phyloP scores from a whole-genome alignment of 805 yeast genomes.

The Kodamaea fukazawae region DNA sequence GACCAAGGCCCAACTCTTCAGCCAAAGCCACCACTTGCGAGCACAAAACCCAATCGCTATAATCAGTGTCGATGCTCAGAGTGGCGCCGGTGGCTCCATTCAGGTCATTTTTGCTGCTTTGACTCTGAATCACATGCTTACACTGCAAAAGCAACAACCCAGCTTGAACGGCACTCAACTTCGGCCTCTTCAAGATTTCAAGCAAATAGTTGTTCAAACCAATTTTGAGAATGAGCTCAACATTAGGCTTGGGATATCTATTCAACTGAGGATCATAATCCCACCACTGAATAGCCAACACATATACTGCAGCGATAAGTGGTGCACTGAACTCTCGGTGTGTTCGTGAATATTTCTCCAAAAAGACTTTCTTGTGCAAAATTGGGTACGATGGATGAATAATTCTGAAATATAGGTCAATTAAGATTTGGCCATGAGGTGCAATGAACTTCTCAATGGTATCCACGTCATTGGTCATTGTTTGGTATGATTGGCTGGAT shows the following conservation, averaged over 20 bases:
- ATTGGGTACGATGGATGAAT: constrained; percentile 93
- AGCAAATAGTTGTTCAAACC: constrained; percentile 68
- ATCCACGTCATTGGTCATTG: constrained; percentile 76
- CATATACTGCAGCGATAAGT: constrained; percentile 83
- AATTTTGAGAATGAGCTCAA: constrained; percentile 42
- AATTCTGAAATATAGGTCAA: constrained; percentile 77
- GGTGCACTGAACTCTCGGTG: constrained; percentile 93
- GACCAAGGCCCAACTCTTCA: constrained; percentile 86
- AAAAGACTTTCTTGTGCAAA: constrained; percentile 82
- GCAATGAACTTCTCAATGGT: constrained; percentile 79
- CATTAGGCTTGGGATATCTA: constrained; percentile 76
- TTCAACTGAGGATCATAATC: constrained; percentile 77
- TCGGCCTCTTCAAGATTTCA: constrained; percentile 81
- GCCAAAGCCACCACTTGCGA: constrained; percentile 85
- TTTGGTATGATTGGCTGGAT: constrained; percentile 62
- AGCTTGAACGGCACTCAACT: constrained; percentile 87
- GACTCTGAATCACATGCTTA: constrained; percentile 35
- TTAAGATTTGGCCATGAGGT: constrained; percentile 85
- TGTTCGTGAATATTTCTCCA: constrained; percentile 87
- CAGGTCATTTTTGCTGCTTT: constrained; percentile 10
- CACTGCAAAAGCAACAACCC: constrained; percentile 76
- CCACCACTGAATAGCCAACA: constrained; percentile 93
- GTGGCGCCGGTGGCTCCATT: constrained; percentile 11
- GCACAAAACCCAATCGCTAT: constrained; percentile 79
- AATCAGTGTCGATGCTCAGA: constrained; percentile 32